Conservation (phyloP, 176 grass and related monocot genomes). For the Ananas comosus region DNA sequence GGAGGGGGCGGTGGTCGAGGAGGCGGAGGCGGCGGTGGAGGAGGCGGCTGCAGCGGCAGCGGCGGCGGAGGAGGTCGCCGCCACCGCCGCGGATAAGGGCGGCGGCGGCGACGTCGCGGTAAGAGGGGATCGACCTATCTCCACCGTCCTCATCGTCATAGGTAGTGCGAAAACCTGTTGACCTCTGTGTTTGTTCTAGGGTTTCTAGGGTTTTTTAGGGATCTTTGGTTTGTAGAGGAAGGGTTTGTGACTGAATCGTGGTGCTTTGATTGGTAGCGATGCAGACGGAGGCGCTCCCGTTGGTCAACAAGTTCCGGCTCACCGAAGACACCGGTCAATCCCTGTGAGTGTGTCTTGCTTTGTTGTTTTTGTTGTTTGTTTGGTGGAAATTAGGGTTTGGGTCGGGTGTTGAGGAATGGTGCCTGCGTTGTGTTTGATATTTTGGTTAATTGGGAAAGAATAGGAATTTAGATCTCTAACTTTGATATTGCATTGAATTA, state of each 20-base stretch:
- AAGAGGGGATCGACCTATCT: slow-evolving; percentile 24
- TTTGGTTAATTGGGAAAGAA: too few relatives aligned
- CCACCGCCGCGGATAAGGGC: slow-evolving; percentile 5
- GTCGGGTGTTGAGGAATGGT: neutral
- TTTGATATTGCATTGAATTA: too few relatives aligned
- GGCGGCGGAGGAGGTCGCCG: slow-evolving; percentile 12
- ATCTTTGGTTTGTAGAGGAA: neutral
- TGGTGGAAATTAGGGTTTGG: neutral
- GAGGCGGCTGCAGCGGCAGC: slow-evolving; percentile 13
- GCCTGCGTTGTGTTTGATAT: neutral
- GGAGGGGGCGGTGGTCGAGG: neutral
- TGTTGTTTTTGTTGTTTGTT: neutral
- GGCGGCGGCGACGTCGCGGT: neutral
- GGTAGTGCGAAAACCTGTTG: slow-evolving; percentile 18
- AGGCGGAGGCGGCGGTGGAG: neutral
- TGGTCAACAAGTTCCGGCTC: slow-evolving; percentile 60
- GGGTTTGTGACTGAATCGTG: neutral
- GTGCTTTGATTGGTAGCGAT: slow-evolving; percentile 36
- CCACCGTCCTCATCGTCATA: slow-evolving; percentile 67
- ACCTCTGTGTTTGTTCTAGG: neutral
- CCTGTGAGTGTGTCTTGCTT: slow-evolving; percentile 21
- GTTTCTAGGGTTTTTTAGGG: too few relatives aligned
- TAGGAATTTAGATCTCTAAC: too few relatives aligned
- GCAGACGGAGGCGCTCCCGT: slow-evolving; percentile 73
- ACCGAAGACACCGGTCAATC: slow-evolving; percentile 35